Base-by-base conservation (phyloP, 2,329 filamentous ascomycete genomes). In the Ophiostoma sp. region DNA sequence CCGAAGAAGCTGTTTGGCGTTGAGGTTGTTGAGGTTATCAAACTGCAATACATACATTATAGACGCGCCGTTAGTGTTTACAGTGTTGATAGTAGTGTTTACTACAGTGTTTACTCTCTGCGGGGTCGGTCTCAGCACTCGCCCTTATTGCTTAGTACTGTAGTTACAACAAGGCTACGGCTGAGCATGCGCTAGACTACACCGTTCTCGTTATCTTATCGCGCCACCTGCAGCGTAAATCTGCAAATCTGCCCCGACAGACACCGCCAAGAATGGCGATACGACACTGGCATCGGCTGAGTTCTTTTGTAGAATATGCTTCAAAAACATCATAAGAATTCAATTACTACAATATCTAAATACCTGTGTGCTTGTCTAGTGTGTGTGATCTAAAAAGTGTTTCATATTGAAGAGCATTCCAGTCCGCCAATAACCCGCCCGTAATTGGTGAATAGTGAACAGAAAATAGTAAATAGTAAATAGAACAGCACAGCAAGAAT, bases 161-260 rank as follows among this genome's bases (percentile, higher is more conserved):
- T 11, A 41, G 39, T 31, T 31, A 31, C 27, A 15, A n/a, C 54
- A 60, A 60, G 60, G 60, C 60, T 64, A 64, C 60, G 20, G 60
- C 33, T 64, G 33, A 64, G 2, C 23, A 8, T 39, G 8, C 60
- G 27, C 27, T 20, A n/a, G 60, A 20, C 60, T 36, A 10, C 17
- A 64, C 31, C 39, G 17, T 31, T 36, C n/a, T 20, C 31, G 33
- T 36, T 35, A 64, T 64, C 60, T 64, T 64, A 64, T 64, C 60
- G 60, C 33, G 11, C 23, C 54, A 15, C 17, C n/a, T 57, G 52
- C 52, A 57, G 23, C n/a, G 52, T 57, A 57, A 57, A 57, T 57
- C 52, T 23, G 52, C 52, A 27, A 57, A 57, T 57, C 23, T 27
- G 11, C 23, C 23, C 13, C 23, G 27, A 57, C 8, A 57, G 5